Conservation (phyloP, 2,329 filamentous ascomycete genomes). For the Botrytis elliptica region DNA sequence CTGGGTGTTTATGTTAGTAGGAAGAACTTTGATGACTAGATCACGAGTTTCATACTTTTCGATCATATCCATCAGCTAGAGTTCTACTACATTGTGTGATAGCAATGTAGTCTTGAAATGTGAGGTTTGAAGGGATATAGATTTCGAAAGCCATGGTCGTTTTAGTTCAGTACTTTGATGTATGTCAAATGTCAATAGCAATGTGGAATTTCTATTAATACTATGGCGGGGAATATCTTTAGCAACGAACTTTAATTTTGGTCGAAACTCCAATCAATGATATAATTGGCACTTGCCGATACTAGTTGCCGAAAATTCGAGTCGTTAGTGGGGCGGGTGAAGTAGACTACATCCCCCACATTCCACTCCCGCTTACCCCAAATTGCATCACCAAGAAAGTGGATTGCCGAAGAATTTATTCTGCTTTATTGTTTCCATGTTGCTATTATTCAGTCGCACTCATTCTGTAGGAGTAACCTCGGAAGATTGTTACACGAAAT, state of each 20-base stretch:
- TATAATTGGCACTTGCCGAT: background rate
- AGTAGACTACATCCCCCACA: background rate
- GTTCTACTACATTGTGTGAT: constrained; percentile 32
- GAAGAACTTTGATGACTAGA: background rate
- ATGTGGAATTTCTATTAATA: background rate
- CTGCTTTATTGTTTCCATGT: background rate
- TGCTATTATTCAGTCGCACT: background rate
- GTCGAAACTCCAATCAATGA: background rate
- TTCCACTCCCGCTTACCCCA: background rate
- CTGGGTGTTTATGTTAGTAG: background rate
- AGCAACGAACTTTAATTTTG: background rate
- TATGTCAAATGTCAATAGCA: background rate
- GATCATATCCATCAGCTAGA: constrained; percentile 34
- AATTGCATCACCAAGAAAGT: background rate
- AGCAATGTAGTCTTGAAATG: constrained; percentile 33
- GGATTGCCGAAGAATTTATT: background rate
- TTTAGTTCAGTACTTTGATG: background rate
- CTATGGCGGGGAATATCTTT: background rate
- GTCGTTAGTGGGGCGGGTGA: background rate
- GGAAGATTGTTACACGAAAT: background rate
- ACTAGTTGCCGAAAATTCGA: background rate
- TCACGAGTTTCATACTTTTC: constrained; percentile 27
- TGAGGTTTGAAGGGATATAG: constrained; percentile 31
- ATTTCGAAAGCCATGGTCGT: constrained; percentile 31
- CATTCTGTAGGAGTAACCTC: background rate